Conservation (phyloP, 176 grass and related monocot species). For the Panicum miliaceum region DNA sequence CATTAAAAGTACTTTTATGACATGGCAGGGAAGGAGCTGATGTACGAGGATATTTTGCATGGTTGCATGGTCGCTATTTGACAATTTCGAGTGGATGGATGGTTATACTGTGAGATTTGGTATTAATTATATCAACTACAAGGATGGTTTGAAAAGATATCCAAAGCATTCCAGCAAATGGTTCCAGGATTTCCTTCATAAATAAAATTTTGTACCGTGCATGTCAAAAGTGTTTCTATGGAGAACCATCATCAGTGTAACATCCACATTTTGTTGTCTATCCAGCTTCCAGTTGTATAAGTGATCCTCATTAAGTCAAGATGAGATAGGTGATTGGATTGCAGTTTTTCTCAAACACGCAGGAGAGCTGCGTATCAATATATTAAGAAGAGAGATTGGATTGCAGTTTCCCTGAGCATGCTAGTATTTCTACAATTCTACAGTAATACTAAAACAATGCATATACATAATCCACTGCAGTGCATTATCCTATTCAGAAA, state of each 20-base stretch:
- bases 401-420: background rate
- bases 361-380: too few species aligned
- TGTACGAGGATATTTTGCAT: constrained; percentile 80
- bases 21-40: constrained; percentile 63
- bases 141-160: constrained; percentile 79
- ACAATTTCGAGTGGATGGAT: constrained; percentile 90
- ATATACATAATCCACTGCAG: constrained; percentile 9
- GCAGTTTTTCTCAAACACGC: too few species aligned
- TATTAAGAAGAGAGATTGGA: too few species aligned
- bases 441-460: constrained; percentile 1
- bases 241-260: constrained; percentile 14
- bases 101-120: constrained; percentile 88
- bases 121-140: constrained; percentile 72
- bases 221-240: constrained; percentile 28
- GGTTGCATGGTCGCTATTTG: constrained; percentile 89
- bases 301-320: background rate
- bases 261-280: background rate
- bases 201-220: constrained; percentile 15
- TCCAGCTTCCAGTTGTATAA: background rate
- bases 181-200: constrained; percentile 68
- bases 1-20: constrained; percentile 19
- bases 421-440: constrained; percentile 11
- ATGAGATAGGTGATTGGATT: background rate
- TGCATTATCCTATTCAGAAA: background rate
- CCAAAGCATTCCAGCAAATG: constrained; percentile 70